These are phyloP conservation scores for Eucommia ulmoides DNA, from an alignment of 257 asterid genomes.

Conservation along the genomic window DNA sequence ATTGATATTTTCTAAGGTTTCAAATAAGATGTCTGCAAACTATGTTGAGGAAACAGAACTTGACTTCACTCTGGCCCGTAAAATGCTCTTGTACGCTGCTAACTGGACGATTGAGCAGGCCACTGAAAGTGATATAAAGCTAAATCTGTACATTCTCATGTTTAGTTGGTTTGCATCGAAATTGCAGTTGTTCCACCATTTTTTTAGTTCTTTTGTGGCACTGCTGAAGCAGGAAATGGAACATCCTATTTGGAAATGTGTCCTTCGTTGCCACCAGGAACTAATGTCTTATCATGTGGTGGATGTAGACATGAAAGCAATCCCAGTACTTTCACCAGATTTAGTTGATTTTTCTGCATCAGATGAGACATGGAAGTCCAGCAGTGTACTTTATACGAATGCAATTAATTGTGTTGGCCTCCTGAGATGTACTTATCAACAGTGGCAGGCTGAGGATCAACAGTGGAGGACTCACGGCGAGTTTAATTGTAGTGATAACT, in stretches of 20 bases:
- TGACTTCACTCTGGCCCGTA: constrained; percentile 29
- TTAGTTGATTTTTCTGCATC: constrained; percentile 26
- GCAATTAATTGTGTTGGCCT: constrained; percentile 39
- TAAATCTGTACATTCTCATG: constrained; percentile 52
- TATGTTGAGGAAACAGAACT: constrained; percentile 16
- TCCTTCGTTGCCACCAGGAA: constrained; percentile 31
- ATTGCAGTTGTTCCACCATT: constrained; percentile 35
- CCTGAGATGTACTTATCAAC: constrained; percentile 62
- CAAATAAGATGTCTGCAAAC: constrained; percentile 15
- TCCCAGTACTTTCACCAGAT: constrained; percentile 48
- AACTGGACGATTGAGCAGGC: constrained; percentile 91
- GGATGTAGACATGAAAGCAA: constrained; percentile 15
- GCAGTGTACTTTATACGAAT: constrained; percentile 25
- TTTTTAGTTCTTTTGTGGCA: constrained; percentile 33
- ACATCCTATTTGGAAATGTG: constrained; percentile 63
- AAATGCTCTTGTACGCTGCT: constrained; percentile 65
- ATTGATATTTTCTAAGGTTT: constrained; percentile 32
- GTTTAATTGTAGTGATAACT: constrained; percentile 10
- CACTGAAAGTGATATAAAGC: constrained; percentile 60
- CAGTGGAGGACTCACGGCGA: constrained; percentile 64
- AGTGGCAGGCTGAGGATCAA: constrained; percentile 65
- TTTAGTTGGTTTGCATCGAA: constrained; percentile 58
- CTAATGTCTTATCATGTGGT: constrained; percentile 22
- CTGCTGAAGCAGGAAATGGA: constrained; percentile 38
- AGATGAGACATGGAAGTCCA: constrained; percentile 23